Conservation (phyloP, 768 basidiomycete genomes). For the Suillus discolor region DNA sequence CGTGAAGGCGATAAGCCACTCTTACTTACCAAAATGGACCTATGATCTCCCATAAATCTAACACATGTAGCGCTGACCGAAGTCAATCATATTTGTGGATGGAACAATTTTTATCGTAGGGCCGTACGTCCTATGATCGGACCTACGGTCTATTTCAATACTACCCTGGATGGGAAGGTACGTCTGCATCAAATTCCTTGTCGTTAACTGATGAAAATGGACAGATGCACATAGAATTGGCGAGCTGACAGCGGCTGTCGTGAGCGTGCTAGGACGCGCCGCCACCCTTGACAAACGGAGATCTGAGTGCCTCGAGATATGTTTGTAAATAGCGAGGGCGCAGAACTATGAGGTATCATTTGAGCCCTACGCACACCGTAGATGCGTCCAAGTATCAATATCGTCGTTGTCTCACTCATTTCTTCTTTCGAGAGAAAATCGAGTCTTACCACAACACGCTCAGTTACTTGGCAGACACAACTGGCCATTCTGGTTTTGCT, state of each 20-base stretch:
- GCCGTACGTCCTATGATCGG: constrained; percentile 85
- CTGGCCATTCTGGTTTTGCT: too few relatives aligned
- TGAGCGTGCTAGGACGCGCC: constrained; percentile 85
- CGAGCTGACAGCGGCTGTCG: constrained; percentile 84
- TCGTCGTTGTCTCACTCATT: neutral
- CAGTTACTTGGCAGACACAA: too few relatives aligned
- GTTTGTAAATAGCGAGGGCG: neutral
- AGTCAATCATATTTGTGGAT: neutral
- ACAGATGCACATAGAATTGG: constrained; percentile 97
- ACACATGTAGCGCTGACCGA: neutral
- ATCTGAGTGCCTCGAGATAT: constrained; percentile 34
- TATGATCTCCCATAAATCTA: neutral
- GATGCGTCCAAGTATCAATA: neutral
- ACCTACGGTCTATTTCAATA: constrained; percentile 75
- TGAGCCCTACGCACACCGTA: neutral
- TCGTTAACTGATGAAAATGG: constrained; percentile 98
- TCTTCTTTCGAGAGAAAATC: neutral
- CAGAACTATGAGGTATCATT: neutral
- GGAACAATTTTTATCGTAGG: constrained; percentile 36
- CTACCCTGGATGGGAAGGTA: constrained; percentile 85
- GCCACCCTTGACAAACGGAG: constrained; percentile 89
- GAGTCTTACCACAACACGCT: neutral
- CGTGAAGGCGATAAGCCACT: neutral
- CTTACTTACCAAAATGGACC: neutral
- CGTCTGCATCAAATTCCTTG: constrained; percentile 77